These are phyloP conservation scores for Vigna hirtella DNA, from an alignment of 306 rosid species.

Conservation along the genomic window DNA sequence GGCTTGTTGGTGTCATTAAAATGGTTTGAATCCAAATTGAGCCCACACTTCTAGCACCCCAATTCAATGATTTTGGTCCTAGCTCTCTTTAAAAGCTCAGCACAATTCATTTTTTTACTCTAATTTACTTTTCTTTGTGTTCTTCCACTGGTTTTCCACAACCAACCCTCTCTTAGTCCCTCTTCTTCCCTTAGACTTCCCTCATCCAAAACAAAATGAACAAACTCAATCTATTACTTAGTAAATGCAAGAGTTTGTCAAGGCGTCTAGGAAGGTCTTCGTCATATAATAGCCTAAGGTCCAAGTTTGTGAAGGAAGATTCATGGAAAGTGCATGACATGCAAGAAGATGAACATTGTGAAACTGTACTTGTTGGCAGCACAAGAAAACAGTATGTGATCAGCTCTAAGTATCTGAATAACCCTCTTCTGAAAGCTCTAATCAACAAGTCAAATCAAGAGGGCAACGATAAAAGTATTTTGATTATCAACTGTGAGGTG, in stretches of 20 bases:
- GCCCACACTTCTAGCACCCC: conserved; percentile 66
- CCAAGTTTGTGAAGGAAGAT: conserved; percentile 70
- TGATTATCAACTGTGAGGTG: conserved; percentile 83
- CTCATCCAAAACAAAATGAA: conserved; percentile 51
- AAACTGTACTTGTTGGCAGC: conserved; percentile 78
- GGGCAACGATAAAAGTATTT: conserved; percentile 40
- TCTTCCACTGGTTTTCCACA: conserved; percentile 12
- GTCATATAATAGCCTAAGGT: conserved; percentile 68
- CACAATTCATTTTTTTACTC: conserved; percentile 43
- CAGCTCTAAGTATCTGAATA: conserved; percentile 65
- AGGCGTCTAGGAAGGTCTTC: conserved; percentile 79
- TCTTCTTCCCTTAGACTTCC: conserved; percentile 10
- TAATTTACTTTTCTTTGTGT: conserved; percentile 55
- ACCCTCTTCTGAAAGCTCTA: conserved; percentile 75
- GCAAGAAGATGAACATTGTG: conserved; percentile 42
- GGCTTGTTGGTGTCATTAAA: conserved; percentile 54
- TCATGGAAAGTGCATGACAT: conserved; percentile 41
- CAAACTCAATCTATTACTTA: conserved; percentile 68
- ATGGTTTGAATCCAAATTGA: conserved; percentile 56
- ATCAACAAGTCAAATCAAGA: conserved; percentile 64
- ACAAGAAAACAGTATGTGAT: conserved; percentile 74
- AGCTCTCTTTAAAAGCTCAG: conserved; percentile 42
- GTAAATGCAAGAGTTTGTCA: conserved; percentile 90
- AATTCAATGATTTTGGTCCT: conserved; percentile 67
- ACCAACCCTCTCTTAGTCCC: conserved; percentile 17